A percentile compares a stretch with the other conserved stretches of the same genome.
Evolutionary conservation across 257 asterid genomes (phyloP).

Genomic region (Gentiana dahurica): DNA sequence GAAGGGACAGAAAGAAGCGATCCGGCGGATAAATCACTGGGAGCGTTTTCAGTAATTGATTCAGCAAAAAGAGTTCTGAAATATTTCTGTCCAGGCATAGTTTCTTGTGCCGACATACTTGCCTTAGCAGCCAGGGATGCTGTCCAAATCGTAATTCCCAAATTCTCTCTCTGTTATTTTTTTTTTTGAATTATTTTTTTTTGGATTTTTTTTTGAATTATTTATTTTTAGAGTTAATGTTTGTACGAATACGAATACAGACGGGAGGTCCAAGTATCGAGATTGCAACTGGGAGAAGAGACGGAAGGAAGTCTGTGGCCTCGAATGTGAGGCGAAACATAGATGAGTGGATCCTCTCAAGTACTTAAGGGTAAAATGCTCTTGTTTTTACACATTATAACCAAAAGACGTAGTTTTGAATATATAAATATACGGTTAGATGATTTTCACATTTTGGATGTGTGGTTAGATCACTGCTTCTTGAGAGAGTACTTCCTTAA

Average conservation of each 20-base stretch:
- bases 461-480: too few relatives aligned
- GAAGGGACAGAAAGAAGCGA: constrained; percentile 54
- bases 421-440: too few relatives aligned
- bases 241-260: constrained; percentile 17
- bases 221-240: too few relatives aligned
- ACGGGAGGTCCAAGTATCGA: constrained; percentile 63
- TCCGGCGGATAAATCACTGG: constrained; percentile 60
- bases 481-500: too few relatives aligned
- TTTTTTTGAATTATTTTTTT: too few relatives aligned
- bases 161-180: background rate
- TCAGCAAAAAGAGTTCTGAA: constrained; percentile 59
- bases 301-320: constrained; percentile 46
- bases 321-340: constrained; percentile 67
- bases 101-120: constrained; percentile 80
- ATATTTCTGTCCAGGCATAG: constrained; percentile 52
- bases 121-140: constrained; percentile 82
- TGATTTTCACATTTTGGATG: too few relatives aligned
- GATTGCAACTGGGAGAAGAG: constrained; percentile 66
- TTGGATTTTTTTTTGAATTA: too few relatives aligned
- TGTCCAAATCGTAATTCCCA: constrained; percentile 42
- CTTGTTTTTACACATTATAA: too few relatives aligned
- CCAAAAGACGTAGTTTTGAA: too few relatives aligned
- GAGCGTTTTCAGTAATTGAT: constrained; percentile 57
- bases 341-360: too few relatives aligned
- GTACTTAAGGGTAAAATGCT: too few relatives aligned